Evolutionary conservation across 2,329 filamentous ascomycete species (phyloP).

Genomic region (Diaporthe caulivora): DNA sequence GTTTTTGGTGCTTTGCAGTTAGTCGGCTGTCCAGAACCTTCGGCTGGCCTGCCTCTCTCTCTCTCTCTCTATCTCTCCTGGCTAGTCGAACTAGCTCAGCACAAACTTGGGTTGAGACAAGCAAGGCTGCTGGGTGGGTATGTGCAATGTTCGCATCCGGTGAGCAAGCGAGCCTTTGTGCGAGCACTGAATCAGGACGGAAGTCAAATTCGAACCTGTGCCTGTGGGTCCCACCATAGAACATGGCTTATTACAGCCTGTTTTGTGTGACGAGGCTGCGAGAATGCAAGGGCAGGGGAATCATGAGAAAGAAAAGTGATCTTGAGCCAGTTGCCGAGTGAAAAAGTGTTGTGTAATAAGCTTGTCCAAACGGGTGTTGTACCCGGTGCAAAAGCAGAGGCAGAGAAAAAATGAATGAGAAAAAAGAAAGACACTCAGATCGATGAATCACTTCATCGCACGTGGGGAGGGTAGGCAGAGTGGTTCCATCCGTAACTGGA

Average conservation of each 20-base stretch:
- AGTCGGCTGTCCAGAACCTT: slow-evolving; percentile 8
- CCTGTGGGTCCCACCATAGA: slow-evolving; percentile 14
- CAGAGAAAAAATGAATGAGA: background rate
- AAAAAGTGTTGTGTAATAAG: slow-evolving; percentile 19
- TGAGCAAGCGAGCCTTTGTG: slow-evolving; percentile 16
- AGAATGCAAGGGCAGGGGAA: slow-evolving; percentile 27
- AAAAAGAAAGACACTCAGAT: background rate
- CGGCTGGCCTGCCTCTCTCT: background rate
- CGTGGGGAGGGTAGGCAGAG: slow-evolving; percentile 9
- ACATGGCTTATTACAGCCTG: background rate
- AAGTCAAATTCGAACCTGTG: slow-evolving; percentile 1
- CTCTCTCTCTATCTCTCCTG: background rate
- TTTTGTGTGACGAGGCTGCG: slow-evolving; percentile 16
- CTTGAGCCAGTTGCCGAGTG: slow-evolving; percentile 14
- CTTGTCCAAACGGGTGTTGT: slow-evolving; percentile 7
- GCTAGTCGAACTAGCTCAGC: slow-evolving; percentile 16
- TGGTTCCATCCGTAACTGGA: background rate
- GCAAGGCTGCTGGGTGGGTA: background rate
- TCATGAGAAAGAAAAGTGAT: background rate
- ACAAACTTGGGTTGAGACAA: background rate
- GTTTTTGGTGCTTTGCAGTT: too few relatives aligned
- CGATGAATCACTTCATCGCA: slow-evolving; percentile 29
- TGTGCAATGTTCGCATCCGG: background rate
- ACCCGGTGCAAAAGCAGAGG: slow-evolving; percentile 9
- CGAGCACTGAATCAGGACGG: slow-evolving; percentile 21